Base-by-base conservation (phyloP, 176 grass and related monocot species). In the Triticum timopheevii region DNA sequence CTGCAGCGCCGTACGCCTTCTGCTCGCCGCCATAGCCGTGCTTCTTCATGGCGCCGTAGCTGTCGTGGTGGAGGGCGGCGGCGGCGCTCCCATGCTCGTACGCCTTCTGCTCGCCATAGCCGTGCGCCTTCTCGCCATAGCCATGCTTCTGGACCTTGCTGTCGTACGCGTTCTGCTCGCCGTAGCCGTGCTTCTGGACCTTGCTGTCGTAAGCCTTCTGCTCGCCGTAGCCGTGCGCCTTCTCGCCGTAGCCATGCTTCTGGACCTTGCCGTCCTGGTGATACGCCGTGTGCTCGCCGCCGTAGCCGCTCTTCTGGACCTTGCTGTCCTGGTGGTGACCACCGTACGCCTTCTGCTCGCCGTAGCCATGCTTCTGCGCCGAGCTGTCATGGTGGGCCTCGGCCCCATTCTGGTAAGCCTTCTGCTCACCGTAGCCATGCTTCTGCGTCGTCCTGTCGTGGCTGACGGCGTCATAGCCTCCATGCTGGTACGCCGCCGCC, bases 401-500 rank as follows among this genome's bases (percentile, higher is more conserved):
- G n/a, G 3, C 20, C 0, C 31, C 82, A 7, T 28, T 5, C n/a
- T 28, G 3, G 35, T 45, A 45, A 19, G 10, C 73, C 42, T 65
- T 45, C 6, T 84, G 35, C 56, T 25, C 20, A 4, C 35, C 24
- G 0, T 83, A 59, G 16, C 31, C 23, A 16, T 73, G 22, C 67
- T 42, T 61, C 30, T 69, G 27, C 27, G 27, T 27, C 27, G 27
- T 27, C 16, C 62, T 25, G 61, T 65, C 74, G 27, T 87, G 81
- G 24, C 76, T 65, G 4, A 54, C 65, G 25, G 20, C 47, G 27
- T 3, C 77, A 63, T 45, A 58, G 47, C 1, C 54, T 54, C 65
- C 75, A 36, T 86, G 39, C 73, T 76, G 42, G 85, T 86, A 50
- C 56, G 56, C 22, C 56, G 56, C 22, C 11, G 33, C 56, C 35